Evolutionary conservation across 2,329 filamentous ascomycete species (phyloP).

Genomic region (Harringtonia aguacate): DNA sequence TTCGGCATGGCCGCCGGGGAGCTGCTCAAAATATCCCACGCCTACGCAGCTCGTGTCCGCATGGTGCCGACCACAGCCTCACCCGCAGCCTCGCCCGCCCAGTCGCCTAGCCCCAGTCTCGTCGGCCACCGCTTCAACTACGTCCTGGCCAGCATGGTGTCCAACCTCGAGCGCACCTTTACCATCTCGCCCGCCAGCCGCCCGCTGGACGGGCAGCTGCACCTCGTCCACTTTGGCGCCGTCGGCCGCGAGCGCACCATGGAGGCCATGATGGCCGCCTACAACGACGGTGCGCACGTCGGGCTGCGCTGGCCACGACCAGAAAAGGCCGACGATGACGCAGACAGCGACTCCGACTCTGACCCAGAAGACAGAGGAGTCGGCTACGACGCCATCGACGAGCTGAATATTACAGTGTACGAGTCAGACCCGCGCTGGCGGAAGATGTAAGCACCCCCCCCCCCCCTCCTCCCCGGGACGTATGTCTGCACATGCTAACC

Average conservation of each 20-base stretch:
- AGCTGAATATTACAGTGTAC: conserved; percentile 52
- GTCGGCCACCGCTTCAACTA: conserved; percentile 52
- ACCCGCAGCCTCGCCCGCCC: conserved; percentile 7
- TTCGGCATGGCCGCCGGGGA: conserved; percentile 79
- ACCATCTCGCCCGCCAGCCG: conserved; percentile 64
- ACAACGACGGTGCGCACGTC: conserved; percentile 46
- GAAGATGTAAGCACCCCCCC: conserved; percentile 40
- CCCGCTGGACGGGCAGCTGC: conserved; percentile 60
- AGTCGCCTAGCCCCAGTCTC: too few relatives aligned
- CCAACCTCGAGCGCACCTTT: conserved; percentile 72
- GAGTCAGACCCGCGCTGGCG: conserved; percentile 69
- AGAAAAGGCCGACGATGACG: conserved; percentile 34
- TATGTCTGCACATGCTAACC: background rate
- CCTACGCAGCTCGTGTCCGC: conserved; percentile 33
- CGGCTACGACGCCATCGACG: conserved; percentile 60
- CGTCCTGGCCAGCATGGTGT: conserved; percentile 64
- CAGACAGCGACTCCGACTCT: too few relatives aligned
- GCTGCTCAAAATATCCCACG: conserved; percentile 47
- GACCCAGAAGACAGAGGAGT: too few relatives aligned
- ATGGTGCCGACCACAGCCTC: background rate
- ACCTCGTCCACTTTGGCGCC: conserved; percentile 66
- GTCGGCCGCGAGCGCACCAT: conserved; percentile 56
- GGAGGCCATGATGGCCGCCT: conserved; percentile 62
- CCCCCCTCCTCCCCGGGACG: background rate
- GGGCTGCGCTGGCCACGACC: conserved; percentile 33